Evolutionary conservation across 2,329 filamentous ascomycete genomes (phyloP), one percentile per base, ranked within the genome.

Genomic region (Dothidotthia symphoricarpi): DNA sequence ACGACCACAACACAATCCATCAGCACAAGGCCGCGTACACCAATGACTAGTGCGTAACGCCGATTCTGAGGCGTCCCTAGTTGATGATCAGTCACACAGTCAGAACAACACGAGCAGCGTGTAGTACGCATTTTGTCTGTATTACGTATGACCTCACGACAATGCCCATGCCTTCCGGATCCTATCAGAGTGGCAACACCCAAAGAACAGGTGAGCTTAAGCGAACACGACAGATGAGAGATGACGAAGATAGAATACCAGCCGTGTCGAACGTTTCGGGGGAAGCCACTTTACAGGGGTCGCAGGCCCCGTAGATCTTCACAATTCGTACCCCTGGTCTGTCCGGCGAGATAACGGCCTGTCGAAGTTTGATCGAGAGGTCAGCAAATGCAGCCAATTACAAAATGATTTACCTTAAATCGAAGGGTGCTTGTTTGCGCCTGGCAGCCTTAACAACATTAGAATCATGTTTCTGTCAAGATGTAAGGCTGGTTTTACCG

Each of bases 241-340:
- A 28, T 24, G 24, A 14, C 34, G 34, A 31, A 34, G 30, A 26
- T 33, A 15, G 31, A 14, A 6, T 28, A 30, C 15, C 33, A 22
- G 47, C 46, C 39, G 45, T 41, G 45, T 54, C 48, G 48, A 58
- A 55, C 45, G 43, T 61, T 55, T 55, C 45, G 46, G 49, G 51
- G 47, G 49, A 58, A 58, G 59, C 56, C 57, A 59, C 55, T 49
- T 40, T 46, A 43, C 59, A 59, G 53, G 52, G 59, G 43, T 56
- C 32, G 45, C 29, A 37, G 32, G 42, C 41, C 51, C 28, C 44
- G 58, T 43, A 55, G 56, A 64, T 62, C 57, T 51, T 57, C 45
- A 40, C 46, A 45, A 44, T 49, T 34, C 31, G 49, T 48, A 50
- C 47, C 45, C 34, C 47, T 49, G 43, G 41, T 47, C 52, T 42